These are phyloP conservation scores for Yarrowia sp. DNA, from an alignment of 805 yeast species.

Conservation along the genomic window DNA sequence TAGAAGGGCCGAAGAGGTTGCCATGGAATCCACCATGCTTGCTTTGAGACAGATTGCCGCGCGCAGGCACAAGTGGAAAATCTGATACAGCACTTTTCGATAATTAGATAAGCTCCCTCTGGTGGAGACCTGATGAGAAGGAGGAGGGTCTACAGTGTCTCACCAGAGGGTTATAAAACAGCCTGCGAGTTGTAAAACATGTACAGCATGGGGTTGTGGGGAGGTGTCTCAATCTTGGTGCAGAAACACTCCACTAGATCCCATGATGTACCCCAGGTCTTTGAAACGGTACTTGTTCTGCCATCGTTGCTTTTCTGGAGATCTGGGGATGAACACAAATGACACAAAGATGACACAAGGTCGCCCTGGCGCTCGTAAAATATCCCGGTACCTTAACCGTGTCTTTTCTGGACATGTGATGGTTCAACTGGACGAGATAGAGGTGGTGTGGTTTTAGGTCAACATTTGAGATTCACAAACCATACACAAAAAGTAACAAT, in stretches of 20 bases:
- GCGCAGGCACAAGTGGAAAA: too few relatives aligned
- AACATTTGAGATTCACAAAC: too few relatives aligned
- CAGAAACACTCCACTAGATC: not conserved
- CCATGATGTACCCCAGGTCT: not conserved
- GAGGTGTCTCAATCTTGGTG: not conserved
- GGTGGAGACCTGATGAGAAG: not conserved
- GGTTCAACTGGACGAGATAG: not conserved
- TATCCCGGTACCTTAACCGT: not conserved
- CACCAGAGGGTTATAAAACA: too few relatives aligned
- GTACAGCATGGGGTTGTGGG: not conserved
- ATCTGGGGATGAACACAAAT: not conserved
- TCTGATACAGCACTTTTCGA: not conserved
- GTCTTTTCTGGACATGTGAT: not conserved
- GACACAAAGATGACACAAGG: not conserved
- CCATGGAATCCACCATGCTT: not conserved
- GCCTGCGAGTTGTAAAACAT: not conserved
- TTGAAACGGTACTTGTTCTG: not conserved
- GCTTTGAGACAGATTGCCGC: not conserved
- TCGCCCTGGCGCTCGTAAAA: not conserved
- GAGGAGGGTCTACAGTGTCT: not conserved
- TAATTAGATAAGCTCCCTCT: not conserved
- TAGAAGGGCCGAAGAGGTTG: not conserved
- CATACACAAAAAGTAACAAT: too few relatives aligned
- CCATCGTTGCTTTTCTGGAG: too few relatives aligned
- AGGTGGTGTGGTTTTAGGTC: not conserved